These are phyloP conservation scores for Pythium insidiosum DNA, from an alignment of 352 stramenopile species.

Conservation along the genomic window DNA sequence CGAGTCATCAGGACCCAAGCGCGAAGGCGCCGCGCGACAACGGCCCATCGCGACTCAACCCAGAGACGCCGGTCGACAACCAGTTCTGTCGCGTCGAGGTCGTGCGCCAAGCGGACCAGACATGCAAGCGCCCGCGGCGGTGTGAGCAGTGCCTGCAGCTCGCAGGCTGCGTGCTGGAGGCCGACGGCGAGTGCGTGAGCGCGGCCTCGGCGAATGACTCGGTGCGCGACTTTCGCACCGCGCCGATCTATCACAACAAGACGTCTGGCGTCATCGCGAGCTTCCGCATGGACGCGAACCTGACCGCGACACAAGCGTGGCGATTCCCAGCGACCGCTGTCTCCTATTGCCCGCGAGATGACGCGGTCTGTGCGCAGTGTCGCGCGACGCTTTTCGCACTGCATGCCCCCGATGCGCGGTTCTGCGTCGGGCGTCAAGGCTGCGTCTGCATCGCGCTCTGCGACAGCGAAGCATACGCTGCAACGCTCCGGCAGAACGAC, in stretches of 20 bases:
- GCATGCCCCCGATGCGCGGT: conserved; percentile 1
- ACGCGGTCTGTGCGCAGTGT: conserved; percentile 1
- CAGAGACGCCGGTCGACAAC: too few species aligned
- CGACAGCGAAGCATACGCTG: neutral
- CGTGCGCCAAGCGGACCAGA: too few species aligned
- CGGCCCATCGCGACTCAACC: too few species aligned
- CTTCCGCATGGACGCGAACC: conserved; percentile 7
- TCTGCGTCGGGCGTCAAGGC: conserved; percentile 1
- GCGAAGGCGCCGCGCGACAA: too few species aligned
- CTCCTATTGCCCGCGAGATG: conserved; percentile 2
- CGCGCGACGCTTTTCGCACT: neutral
- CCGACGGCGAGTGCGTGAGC: conserved; percentile 9
- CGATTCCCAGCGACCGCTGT: conserved; percentile 4
- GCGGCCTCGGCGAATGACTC: conserved; percentile 2
- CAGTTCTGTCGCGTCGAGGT: too few species aligned
- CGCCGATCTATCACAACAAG: conserved; percentile 1
- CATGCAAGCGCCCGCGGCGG: too few species aligned
- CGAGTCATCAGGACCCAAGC: too few species aligned
- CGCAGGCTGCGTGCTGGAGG: too few species aligned
- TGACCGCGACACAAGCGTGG: conserved; percentile 5
- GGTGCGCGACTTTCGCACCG: conserved; percentile 4
- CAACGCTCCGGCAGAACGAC: neutral
- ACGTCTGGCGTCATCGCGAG: neutral
- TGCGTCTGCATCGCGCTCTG: conserved; percentile 7
- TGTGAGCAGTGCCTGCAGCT: too few species aligned